phyloP scores from a whole-genome alignment of 768 basidiomycete species.

The Mycena galericulata region DNA sequence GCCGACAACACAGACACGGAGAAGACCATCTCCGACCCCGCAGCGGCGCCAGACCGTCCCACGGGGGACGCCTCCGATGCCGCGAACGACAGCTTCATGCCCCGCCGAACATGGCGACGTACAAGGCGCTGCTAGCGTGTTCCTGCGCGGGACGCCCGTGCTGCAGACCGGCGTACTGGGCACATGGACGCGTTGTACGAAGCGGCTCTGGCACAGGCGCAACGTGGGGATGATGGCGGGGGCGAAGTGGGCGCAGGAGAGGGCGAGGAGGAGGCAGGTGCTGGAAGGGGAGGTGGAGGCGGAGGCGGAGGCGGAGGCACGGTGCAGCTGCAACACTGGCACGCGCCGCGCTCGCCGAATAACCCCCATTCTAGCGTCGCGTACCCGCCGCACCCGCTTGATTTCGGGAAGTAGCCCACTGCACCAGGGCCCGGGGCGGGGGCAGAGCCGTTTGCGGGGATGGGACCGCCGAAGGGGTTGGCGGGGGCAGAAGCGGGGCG shows the following conservation, averaged over 20 bases:
- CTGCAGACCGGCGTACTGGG: no score
- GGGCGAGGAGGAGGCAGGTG: background rate
- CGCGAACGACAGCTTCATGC: conserved; percentile 21
- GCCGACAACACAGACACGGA: background rate
- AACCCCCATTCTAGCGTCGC: conserved; percentile 1
- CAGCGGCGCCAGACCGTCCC: background rate
- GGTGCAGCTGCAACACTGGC: conserved; percentile 6
- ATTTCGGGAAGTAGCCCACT: conserved; percentile 22
- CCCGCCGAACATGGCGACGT: conserved; percentile 24
- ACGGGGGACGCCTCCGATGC: conserved; percentile 17
- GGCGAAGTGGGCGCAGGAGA: background rate
- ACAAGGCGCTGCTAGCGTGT: conserved; percentile 10
- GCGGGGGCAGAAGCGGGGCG: background rate
- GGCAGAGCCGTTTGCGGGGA: no score
- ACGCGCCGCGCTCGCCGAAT: conserved; percentile 27
- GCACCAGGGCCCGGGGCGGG: no score
- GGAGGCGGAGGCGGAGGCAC: background rate
- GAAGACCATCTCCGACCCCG: background rate
- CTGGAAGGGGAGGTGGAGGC: background rate
- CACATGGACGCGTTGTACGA: background rate
- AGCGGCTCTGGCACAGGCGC: background rate
- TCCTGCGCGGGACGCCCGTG: no score
- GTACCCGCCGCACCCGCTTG: conserved; percentile 26
- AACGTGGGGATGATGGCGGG: background rate
- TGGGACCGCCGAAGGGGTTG: background rate